Conservation (phyloP, 306 rosid species). For the Vigna mungo region DNA sequence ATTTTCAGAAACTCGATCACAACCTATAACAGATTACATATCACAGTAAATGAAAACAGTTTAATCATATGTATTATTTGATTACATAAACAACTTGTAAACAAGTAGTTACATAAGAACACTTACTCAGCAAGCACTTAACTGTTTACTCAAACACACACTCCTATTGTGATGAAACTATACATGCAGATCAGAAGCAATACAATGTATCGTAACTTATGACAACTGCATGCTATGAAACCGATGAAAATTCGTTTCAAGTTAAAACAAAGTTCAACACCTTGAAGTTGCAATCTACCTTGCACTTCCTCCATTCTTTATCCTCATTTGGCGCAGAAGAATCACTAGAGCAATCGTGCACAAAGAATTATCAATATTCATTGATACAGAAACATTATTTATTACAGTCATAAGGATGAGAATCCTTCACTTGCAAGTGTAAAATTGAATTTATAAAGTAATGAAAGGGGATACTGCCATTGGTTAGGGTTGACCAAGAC, state of each 20-base stretch:
- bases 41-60: no score
- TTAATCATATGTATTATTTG: neutral
- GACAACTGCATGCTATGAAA: neutral
- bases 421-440: constrained; percentile 6
- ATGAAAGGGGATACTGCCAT: neutral
- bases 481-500: neutral
- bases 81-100: neutral
- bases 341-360: neutral
- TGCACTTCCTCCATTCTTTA: neutral
- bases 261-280: neutral
- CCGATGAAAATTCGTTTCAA: neutral
- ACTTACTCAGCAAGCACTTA: neutral
- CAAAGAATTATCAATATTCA: constrained; percentile 4
- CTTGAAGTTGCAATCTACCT: constrained; percentile 2
- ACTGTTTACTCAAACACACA: neutral
- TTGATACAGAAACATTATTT: neutral
- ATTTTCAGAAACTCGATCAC: neutral
- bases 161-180: constrained; percentile 7
- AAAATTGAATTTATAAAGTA: constrained; percentile 44
- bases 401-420: neutral
- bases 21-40: no score
- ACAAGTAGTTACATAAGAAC: neutral
- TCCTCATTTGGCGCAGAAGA: neutral
- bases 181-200: constrained; percentile 6
- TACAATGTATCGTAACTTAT: constrained; percentile 15